These are phyloP conservation scores for Pseudotsuga menziesii DNA, from an alignment of 75 land plant species.

Conservation along the genomic window DNA sequence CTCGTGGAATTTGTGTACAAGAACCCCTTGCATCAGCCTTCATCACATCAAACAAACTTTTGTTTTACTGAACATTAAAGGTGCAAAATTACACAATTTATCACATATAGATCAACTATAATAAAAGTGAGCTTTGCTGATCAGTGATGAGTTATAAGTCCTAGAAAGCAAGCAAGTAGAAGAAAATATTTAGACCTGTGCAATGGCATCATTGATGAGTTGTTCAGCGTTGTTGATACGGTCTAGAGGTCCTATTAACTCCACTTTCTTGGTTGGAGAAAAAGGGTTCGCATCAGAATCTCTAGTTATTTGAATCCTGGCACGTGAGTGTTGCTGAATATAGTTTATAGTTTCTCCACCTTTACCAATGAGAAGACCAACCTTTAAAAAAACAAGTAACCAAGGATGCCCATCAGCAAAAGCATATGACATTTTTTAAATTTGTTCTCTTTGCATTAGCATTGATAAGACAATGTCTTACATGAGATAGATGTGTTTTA, in stretches of 20 bases:
- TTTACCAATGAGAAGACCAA: conserved; percentile 94
- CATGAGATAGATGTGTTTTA: conserved; percentile 8
- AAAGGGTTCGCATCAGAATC: conserved; percentile 86
- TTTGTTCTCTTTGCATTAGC: too few relatives aligned
- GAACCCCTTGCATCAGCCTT: conserved; percentile 68
- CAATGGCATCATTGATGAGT: conserved; percentile 76
- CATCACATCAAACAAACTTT: too few relatives aligned
- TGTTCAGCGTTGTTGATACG: conserved; percentile 72
- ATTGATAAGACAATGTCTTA: not conserved
- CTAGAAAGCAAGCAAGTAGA: not conserved
- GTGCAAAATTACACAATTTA: too few relatives aligned
- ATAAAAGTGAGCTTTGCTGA: too few relatives aligned
- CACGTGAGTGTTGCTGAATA: conserved; percentile 88
- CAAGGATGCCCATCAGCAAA: not conserved
- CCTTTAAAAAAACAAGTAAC: conserved; percentile 28
- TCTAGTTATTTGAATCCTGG: conserved; percentile 85
- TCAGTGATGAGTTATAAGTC: too few relatives aligned
- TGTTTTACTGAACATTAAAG: too few relatives aligned
- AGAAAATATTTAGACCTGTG: conserved; percentile 64
- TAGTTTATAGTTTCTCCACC: conserved; percentile 94
- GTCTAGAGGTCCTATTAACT: conserved; percentile 29
- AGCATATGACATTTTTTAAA: too few relatives aligned
- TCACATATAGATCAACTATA: conserved; percentile 7
- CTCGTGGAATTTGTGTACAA: conserved; percentile 33
- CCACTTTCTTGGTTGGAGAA: conserved; percentile 62